phyloP scores from a whole-genome alignment of 2,329 filamentous ascomycete genomes.

The Phoma sp. region DNA sequence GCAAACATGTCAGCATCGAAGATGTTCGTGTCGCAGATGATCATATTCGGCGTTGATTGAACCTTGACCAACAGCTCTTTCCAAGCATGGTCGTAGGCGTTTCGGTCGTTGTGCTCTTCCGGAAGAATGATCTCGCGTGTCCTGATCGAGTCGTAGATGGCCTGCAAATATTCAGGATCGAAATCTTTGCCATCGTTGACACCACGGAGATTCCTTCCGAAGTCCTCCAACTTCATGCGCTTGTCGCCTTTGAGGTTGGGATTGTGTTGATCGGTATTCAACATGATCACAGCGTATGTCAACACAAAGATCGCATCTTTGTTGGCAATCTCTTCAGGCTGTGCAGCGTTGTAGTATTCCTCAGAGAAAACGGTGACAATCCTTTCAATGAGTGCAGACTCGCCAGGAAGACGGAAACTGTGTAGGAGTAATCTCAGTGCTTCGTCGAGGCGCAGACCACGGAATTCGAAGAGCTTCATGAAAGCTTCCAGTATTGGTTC shows the following conservation, averaged over 20 bases:
- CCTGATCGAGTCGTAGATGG: conserved; percentile 90
- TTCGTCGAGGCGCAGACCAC: conserved; percentile 85
- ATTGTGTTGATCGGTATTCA: conserved; percentile 97
- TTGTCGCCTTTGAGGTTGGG: conserved; percentile 80
- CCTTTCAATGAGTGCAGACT: conserved; percentile 89
- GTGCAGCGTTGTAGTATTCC: conserved; percentile 75
- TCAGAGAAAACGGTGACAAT: conserved; percentile 88
- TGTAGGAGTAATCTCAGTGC: conserved; percentile 86
- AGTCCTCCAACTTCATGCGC: conserved; percentile 84
- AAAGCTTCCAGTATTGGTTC: conserved; percentile 85
- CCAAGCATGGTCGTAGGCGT: conserved; percentile 98
- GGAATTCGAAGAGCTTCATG: conserved; percentile 86
- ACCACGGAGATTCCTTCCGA: conserved; percentile 86
- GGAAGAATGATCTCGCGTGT: conserved; percentile 94
- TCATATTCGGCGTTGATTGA: conserved; percentile 72
- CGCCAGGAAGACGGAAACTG: conserved; percentile 90
- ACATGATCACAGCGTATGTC: conserved; percentile 94
- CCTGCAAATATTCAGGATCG: conserved; percentile 77
- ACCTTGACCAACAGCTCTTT: conserved; percentile 90
- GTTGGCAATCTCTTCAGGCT: conserved; percentile 77
- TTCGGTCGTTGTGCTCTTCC: conserved; percentile 95
- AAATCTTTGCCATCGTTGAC: conserved; percentile 89
- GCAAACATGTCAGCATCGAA: conserved; percentile 98
- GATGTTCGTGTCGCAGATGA: conserved; percentile 86
- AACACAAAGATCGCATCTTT: conserved; percentile 89